Evolutionary conservation across 1,284 basidiomycete genomes (phyloP), one percentile per base, ranked within the genome.

Genomic region (Puccinia novopanici): DNA sequence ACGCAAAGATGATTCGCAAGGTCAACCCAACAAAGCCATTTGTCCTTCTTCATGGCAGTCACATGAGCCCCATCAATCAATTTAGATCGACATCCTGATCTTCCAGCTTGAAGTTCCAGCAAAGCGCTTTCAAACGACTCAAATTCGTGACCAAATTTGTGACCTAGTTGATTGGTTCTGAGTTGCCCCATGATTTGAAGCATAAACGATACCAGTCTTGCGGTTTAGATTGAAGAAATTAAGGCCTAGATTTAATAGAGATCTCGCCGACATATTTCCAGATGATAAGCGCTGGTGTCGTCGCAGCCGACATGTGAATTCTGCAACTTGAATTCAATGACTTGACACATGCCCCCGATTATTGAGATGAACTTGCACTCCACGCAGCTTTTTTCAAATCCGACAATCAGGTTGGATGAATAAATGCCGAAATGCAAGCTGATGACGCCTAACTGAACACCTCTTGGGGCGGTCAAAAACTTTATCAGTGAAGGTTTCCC

Each of bases 1-100:
- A 90, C 5, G 91, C 91, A 94, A 99, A 97, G 86, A 99, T 93
- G 13, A 99, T 88, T 48, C 95, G 89, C 87, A 99, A 99, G 83
- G 92, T 98, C 94, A 76, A 99, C 89, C 63, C 98, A 88, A 71
- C n/a, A 88, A 71, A 98, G 87, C 95, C 97, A 98, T 83, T 91
- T 88, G 0, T 97, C 97, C 30, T 89, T 87, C 85, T 91, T 92
- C 88, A 99, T 90, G 0, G 97, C 95, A 63, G 88, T 89, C 40
- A 98, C 89, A 24, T 99, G 88, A n/a, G 95, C n/a, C n/a, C n/a
- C n/a, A n/a, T n/a, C n/a, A n/a, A n/a, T n/a, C n/a, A n/a, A n/a
- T n/a, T n/a, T n/a, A n/a, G n/a, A n/a, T n/a, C n/a, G n/a, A n/a
- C n/a, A n/a, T n/a, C n/a, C n/a, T 30, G 67, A n/a, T n/a, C n/a